Evolutionary conservation across 768 basidiomycete genomes (phyloP).

Genomic region (Hortiboletus campestris): DNA sequence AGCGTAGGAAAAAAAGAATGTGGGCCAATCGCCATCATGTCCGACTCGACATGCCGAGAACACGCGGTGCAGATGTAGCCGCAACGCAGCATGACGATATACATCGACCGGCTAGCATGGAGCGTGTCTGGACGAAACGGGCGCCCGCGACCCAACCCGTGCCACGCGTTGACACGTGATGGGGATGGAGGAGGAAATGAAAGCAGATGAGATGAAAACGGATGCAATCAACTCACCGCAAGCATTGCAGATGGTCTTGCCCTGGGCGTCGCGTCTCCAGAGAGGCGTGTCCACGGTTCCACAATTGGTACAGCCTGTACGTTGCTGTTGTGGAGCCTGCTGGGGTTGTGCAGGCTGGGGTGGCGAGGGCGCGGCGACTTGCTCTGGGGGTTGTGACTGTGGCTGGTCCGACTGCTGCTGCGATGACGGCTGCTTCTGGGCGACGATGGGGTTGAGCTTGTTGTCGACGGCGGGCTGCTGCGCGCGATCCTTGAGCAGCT

Average conservation of each 20-base stretch:
- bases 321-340: slow-evolving; percentile 38
- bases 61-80: slow-evolving; percentile 33
- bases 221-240: slow-evolving; percentile 65
- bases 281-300: slow-evolving; percentile 76
- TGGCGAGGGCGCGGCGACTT: slow-evolving; percentile 29
- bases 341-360: slow-evolving; percentile 23
- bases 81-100: slow-evolving; percentile 35
- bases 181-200: slow-evolving; percentile 30
- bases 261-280: slow-evolving; percentile 80
- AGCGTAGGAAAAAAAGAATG: slow-evolving; percentile 32
- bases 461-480: slow-evolving; percentile 20
- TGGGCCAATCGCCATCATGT: slow-evolving; percentile 36
- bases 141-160: slow-evolving; percentile 34
- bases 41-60: slow-evolving; percentile 35
- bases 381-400: slow-evolving; percentile 18
- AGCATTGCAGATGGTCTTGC: slow-evolving; percentile 85
- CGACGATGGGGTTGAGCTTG: slow-evolving; percentile 8
- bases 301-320: slow-evolving; percentile 64
- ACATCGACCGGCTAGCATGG: slow-evolving; percentile 29
- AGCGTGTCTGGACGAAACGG: slow-evolving; percentile 27
- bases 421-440: slow-evolving; percentile 13
- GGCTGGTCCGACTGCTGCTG: slow-evolving; percentile 16
- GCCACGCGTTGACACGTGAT: slow-evolving; percentile 41
- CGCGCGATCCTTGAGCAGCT: slow-evolving; percentile 32
- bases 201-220: slow-evolving; percentile 34